Base-by-base conservation (phyloP, 192 early-diverging fungal genomes). In the Coemansia javaensis region DNA sequence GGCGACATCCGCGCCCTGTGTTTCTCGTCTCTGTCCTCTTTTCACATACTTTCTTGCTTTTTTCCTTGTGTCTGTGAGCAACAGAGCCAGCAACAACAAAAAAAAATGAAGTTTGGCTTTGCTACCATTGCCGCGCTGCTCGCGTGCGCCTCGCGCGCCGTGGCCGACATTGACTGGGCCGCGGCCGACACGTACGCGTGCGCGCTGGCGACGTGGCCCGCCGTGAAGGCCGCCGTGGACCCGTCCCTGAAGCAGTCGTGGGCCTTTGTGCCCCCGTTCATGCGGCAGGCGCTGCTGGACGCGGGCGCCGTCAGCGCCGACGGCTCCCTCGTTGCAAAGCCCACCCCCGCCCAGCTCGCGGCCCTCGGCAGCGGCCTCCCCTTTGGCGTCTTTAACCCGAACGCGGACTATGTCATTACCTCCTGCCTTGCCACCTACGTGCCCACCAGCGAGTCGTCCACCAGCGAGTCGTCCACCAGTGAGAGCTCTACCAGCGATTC, bases 91-190 rank as follows among this genome's bases (percentile, higher is more conserved):
- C n/a, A n/a, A n/a, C n/a, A n/a, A n/a, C n/a, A n/a, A n/a, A n/a
- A n/a, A n/a, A n/a, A 41, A 35, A 64, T 60, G 63, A 60, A 66
- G 55, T 34, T 73, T 9, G 20, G 28, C n/a, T 6, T 56, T 13
- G 40, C 50, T 28, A 14, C 50, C 5, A 12, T 66, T 20, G 55
- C 63, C 32, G 40, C 53, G 3, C 35, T 65, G 10, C 27, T 46
- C 8, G 39, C 46, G 13, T 47, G 51, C 4, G 34, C 20, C 1
- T 18, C 50, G n/a, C 30, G 35, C 16, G 32, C 52, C 40, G 37
- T 40, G 33, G 52, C n/a, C n/a, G n/a, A n/a, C n/a, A n/a, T 57
- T 39, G 36, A 75, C 40, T 63, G 69, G 61, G 32, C 18, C 15
- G 40, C 55, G 11, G 23, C 44, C 6, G 47, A 49, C 4, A 33